Percentiles rank a stretch among this genome's conserved stretches.
These are phyloP conservation scores for Cupressus sempervirens DNA, from an alignment of 75 land plant species.

Conservation along the genomic window DNA sequence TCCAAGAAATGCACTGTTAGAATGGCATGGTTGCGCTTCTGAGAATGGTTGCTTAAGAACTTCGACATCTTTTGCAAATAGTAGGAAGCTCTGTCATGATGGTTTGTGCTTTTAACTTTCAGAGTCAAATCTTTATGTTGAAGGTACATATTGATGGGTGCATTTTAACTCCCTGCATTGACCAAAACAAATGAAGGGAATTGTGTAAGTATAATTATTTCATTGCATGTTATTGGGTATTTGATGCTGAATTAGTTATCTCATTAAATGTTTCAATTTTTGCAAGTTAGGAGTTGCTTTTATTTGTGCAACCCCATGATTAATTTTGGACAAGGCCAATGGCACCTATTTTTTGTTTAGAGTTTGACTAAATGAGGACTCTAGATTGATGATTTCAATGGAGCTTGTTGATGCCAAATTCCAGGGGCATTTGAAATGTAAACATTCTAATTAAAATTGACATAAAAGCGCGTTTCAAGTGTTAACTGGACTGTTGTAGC, in stretches of 20 bases:
- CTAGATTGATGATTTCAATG: slow-evolving; percentile 1
- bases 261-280: background rate
- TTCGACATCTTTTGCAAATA: background rate
- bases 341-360: background rate
- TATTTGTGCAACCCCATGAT: background rate
- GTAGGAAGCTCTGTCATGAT: background rate
- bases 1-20: background rate
- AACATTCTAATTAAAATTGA: background rate
- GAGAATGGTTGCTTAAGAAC: background rate
- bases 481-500: background rate
- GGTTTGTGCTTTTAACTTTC: background rate
- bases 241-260: background rate
- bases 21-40: background rate
- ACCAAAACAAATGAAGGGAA: background rate
- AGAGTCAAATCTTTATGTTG: background rate
- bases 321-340: background rate
- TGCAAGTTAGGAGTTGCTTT: background rate
- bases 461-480: background rate
- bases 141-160: background rate
- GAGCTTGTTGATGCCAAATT: background rate
- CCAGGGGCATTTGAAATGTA: background rate
- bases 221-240: background rate
- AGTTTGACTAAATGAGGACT: background rate
- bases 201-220: background rate
- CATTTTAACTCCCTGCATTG: background rate